Percentiles rank a stretch among this genome's conserved stretches.
Conservation (phyloP, 164 flowering plant species). For the Malania oleifera region DNA sequence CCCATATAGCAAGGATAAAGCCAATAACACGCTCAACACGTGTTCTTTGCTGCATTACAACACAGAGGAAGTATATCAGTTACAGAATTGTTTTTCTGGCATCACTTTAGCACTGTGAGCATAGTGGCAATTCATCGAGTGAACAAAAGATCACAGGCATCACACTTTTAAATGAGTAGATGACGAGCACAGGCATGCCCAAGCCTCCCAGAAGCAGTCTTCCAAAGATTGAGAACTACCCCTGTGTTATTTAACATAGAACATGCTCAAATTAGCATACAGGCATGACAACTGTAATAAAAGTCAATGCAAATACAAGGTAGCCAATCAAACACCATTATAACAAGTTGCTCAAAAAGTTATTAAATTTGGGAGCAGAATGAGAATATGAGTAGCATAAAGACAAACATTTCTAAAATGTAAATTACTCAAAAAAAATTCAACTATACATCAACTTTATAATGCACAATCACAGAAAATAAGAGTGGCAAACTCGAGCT, state of each 20-base stretch:
- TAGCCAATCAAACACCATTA: neutral
- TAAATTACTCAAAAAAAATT: too few species aligned
- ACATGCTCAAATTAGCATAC: conserved; percentile 11
- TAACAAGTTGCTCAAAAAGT: too few species aligned
- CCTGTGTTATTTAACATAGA: conserved; percentile 34
- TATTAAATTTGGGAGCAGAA: too few species aligned
- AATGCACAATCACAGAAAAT: too few species aligned
- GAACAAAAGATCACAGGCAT: conserved; percentile 8
- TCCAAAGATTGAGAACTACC: conserved; percentile 58
- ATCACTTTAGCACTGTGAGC: conserved; percentile 5
- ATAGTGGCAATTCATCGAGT: neutral
- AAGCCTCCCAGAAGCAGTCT: conserved; percentile 99
- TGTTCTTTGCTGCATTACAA: conserved; percentile 75
- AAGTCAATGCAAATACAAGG: neutral
- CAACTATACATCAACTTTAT: too few species aligned
- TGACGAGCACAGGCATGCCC: conserved; percentile 97
- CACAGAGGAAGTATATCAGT: conserved; percentile 4
- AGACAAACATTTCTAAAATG: too few species aligned
- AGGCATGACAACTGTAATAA: neutral
- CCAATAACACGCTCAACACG: conserved; percentile 87
- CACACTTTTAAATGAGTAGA: conserved; percentile 87
- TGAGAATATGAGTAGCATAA: too few species aligned
- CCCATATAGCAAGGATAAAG: conserved; percentile 91
- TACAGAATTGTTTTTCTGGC: neutral
- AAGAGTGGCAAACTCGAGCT: too few species aligned